Evolutionary conservation across 225 moss, liverwort and hornwort genomes (phyloP).

Genomic region (Asterella californica): DNA sequence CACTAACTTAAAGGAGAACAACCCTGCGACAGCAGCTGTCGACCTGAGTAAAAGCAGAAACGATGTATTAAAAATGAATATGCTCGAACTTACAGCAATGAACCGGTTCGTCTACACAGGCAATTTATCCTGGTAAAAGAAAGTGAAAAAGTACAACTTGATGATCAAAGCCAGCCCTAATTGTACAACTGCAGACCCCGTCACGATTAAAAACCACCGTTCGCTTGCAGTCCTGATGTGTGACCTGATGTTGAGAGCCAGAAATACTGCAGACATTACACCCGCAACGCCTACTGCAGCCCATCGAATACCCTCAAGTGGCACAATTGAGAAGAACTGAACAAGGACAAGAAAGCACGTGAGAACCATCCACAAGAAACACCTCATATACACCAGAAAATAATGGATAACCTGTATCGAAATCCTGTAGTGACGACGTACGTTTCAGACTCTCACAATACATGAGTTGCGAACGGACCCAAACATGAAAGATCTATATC

Average conservation of each 20-base stretch:
- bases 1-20: constrained; percentile 6
- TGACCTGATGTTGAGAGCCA: constrained; percentile 85
- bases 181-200: constrained; percentile 74
- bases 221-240: constrained; percentile 98
- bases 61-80: constrained; percentile 3
- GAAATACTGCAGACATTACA: constrained; percentile 77
- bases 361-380: not conserved
- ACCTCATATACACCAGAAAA: not conserved
- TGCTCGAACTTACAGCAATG: not conserved
- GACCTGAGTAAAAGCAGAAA: not conserved
- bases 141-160: constrained; percentile 95
- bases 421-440: not conserved
- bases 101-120: constrained; percentile 20
- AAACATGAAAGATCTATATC: not conserved
- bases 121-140: constrained; percentile 74
- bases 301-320: constrained; percentile 93
- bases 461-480: not conserved
- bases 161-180: constrained; percentile 85
- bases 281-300: constrained; percentile 81
- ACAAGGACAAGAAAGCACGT: not conserved
- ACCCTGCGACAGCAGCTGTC: constrained; percentile 16
- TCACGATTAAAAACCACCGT: constrained; percentile 90
- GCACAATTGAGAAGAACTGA: constrained; percentile 94
- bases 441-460: not conserved
- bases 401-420: not conserved